phyloP scores from a whole-genome alignment of 768 basidiomycete species.

The Trametes maxima region DNA sequence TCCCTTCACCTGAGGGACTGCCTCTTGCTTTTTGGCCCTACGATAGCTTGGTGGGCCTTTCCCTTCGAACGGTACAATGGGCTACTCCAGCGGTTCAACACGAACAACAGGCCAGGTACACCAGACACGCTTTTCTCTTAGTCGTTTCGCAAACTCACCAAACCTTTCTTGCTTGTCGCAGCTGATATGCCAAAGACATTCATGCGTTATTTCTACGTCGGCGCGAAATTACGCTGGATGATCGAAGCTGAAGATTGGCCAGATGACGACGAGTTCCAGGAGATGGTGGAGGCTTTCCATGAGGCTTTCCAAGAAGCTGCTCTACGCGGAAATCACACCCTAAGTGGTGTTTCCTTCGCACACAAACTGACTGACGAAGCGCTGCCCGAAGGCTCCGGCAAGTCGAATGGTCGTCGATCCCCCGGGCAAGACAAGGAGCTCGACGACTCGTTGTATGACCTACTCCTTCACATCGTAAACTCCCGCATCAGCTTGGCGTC shows the following conservation, averaged over 20 bases:
- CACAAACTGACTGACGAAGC: too few species aligned
- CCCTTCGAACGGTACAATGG: conserved; percentile 37
- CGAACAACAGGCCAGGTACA: conserved; percentile 24
- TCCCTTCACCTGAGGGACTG: conserved; percentile 36
- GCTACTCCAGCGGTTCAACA: conserved; percentile 29
- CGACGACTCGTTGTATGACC: neutral
- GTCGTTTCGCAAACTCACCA: too few species aligned
- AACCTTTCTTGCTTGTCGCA: too few species aligned
- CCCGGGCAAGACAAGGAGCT: neutral
- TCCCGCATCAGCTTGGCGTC: neutral
- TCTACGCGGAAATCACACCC: neutral
- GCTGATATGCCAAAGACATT: neutral
- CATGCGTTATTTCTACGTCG: conserved; percentile 8
- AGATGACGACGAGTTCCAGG: neutral
- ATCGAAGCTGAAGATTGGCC: neutral
- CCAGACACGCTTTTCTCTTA: too few species aligned
- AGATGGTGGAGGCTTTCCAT: neutral
- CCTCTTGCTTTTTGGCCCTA: conserved; percentile 34
- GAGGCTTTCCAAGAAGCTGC: neutral
- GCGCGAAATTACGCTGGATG: neutral
- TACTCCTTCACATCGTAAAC: neutral
- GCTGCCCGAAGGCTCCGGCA: too few species aligned
- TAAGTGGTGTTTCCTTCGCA: too few species aligned
- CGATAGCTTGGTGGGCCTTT: conserved; percentile 28
- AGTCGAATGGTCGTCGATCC: neutral